phyloP scores from a whole-genome alignment of 2,329 filamentous ascomycete species.

The Tolypocladium inflatum region DNA sequence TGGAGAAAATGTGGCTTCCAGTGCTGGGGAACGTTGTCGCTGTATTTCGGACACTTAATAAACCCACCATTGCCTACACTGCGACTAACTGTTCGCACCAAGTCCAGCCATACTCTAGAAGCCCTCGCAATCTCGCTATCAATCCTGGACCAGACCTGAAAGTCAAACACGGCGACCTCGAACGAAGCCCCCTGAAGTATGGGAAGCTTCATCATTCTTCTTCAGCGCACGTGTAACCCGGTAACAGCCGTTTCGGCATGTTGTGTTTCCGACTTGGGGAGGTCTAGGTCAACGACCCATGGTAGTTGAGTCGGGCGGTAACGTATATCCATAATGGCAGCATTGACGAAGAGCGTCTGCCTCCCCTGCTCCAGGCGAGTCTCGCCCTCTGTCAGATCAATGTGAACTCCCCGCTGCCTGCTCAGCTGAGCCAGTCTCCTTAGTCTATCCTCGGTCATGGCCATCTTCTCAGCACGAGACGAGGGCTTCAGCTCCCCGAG shows the following conservation, averaged over 20 bases:
- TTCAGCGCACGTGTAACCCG: no score
- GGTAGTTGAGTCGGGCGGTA: slow-evolving; percentile 35
- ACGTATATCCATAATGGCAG: slow-evolving; percentile 37
- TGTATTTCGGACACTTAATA: neutral
- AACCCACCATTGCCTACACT: neutral
- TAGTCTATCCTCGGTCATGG: slow-evolving; percentile 5
- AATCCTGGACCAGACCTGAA: no score
- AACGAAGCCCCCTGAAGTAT: neutral
- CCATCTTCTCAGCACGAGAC: slow-evolving; percentile 9
- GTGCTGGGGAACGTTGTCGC: neutral
- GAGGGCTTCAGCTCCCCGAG: slow-evolving; percentile 16
- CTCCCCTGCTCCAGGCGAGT: slow-evolving; percentile 21
- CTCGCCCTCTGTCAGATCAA: slow-evolving; percentile 26
- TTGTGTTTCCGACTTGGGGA: slow-evolving; percentile 11
- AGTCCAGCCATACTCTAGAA: neutral
- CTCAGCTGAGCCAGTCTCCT: slow-evolving; percentile 10
- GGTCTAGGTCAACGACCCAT: slow-evolving; percentile 42
- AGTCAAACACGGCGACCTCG: neutral
- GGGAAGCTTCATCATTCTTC: no score
- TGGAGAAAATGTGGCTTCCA: neutral
- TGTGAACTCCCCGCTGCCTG: slow-evolving; percentile 18
- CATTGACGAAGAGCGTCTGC: slow-evolving; percentile 52
- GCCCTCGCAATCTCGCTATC: neutral
- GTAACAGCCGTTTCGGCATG: neutral
- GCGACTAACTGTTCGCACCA: neutral